Base-by-base conservation (phyloP, 1,139 yeast species). In the Debaryomyces psychrophilus region DNA sequence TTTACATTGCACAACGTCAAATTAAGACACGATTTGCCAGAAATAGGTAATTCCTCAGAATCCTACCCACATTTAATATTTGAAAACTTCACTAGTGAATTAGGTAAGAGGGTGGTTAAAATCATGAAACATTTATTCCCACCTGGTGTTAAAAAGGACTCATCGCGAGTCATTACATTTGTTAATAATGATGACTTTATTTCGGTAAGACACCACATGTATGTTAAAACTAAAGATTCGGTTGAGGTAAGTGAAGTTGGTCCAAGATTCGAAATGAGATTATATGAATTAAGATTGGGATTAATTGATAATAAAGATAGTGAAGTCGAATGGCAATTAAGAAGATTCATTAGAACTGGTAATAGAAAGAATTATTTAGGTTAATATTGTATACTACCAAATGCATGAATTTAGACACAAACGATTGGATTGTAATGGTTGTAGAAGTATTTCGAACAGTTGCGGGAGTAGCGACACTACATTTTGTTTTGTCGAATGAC, bases 181-280 rank as follows among this genome's bases (percentile, higher is more conserved):
- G 84, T 89, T 37, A 95, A 95, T 64, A 80, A 82, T 49, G 96
- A 92, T 46, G 99, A 93, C 67, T 93, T 83, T 60, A 92, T 93
- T 47, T 82, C 90, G 49, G 97, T 93, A 6, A 81, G 99, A 67
- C 99, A 93, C 63, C 99, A 93, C 63, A 88, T 95, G 2, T 95
- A 87, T 62, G 96, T 92, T 9, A 84, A 82, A 60, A 90, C 97
- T 0, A 83, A 87, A 56, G 97, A 90, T 50, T 81, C 86, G 29
- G 96, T 90, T 3, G 99, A 93, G 63, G 70, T 93, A 51, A 93
- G 97, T 52, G 99, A 93, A 63, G 87, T 95, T 34, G 99, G 99
- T 0, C 99, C 99, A n/a, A 75, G 99, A 51, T 93, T 93, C 60
- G 99, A 95, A 68, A 90, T 93, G 98, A 82, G 90, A 64, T 71